Percentiles rank a stretch among this genome's conserved stretches.
These are phyloP conservation scores for Sporothrix globosa DNA, from an alignment of 2,329 filamentous ascomycete species.

Conservation along the genomic window DNA sequence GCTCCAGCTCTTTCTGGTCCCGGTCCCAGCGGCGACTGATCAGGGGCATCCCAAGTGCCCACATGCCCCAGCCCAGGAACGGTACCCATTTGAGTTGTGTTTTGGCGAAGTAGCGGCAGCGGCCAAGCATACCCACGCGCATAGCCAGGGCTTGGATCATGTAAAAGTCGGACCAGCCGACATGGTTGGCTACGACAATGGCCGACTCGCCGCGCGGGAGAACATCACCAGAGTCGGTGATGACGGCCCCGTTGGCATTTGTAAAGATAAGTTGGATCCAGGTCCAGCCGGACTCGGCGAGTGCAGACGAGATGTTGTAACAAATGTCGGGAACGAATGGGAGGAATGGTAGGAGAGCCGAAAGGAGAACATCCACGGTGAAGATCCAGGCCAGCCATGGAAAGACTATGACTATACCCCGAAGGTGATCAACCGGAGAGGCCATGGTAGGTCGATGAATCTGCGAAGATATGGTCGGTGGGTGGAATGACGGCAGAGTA, in stretches of 20 bases:
- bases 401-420: conserved; percentile 49
- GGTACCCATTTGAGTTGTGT: conserved; percentile 61
- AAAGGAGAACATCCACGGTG: conserved; percentile 56
- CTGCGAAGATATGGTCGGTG: conserved; percentile 29
- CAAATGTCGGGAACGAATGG: conserved; percentile 53
- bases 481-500: not conserved
- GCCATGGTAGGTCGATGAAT: not conserved
- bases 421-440: conserved; percentile 38
- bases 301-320: conserved; percentile 58
- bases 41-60: conserved; percentile 67
- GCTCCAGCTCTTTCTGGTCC: conserved; percentile 59
- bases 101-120: conserved; percentile 66
- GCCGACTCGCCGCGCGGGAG: conserved; percentile 60
- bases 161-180: conserved; percentile 66
- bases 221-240: conserved; percentile 56
- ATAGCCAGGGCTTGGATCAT: conserved; percentile 63
- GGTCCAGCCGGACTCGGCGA: conserved; percentile 59
- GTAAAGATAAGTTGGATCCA: conserved; percentile 63
- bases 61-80: conserved; percentile 65
- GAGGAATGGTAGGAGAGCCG: conserved; percentile 53
- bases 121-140: conserved; percentile 60
- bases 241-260: conserved; percentile 55
- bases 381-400: conserved; percentile 60
- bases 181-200: conserved; percentile 63
- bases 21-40: conserved; percentile 63